Evolutionary conservation across 805 yeast species (phyloP), one percentile per base, ranked within the genome.

Genomic region (Suhomyces vadensis): DNA sequence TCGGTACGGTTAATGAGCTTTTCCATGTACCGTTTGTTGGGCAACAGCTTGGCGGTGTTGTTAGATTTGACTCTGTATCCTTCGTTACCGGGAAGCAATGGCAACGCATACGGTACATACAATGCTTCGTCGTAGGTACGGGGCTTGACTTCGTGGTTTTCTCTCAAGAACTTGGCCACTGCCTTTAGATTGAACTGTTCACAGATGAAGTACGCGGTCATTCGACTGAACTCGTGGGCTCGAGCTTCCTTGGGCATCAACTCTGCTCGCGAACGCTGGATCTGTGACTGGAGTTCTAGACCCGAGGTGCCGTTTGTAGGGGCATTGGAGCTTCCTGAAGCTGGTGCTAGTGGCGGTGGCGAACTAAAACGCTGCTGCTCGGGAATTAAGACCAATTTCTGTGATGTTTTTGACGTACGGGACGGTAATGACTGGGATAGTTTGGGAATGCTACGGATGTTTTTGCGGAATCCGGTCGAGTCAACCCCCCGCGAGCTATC

Each of bases 121-220:
- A 94, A 66, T n/a, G 89, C 95, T 55, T 92, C 97, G 64, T 92
- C 97, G 56, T 92, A 92, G 23, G 86, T 61, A 49, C 97, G 71
- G 1, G 97, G 96, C 5, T 87, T 78, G 1, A 91, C 95, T 54
- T 84, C 83, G 64, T 92, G 99, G 35, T 82, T 73, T 6, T 77
- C 69, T 31, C 76, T 69, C 22, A 94, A 66, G 54, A 88, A 92
- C 36, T 75, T 73, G 1, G 85, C 74, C 2, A 89, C 79, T 5
- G 77, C 69, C 24, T 73, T 72, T 42, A 94, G 64, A 55, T 87
- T 76, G 56, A 89, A 83, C 24, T 85, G 87, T 46, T 89, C 97
- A 13, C 96, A 83, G 4, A 91, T 84, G 52, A 89, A 79, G 64
- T 92, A 92, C 1, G 98, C 97, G 0, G 98, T 91, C 44, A 91